Evolutionary conservation across 2,329 filamentous ascomycete species (phyloP).

Genomic region (Davidsoniella eucalypti): DNA sequence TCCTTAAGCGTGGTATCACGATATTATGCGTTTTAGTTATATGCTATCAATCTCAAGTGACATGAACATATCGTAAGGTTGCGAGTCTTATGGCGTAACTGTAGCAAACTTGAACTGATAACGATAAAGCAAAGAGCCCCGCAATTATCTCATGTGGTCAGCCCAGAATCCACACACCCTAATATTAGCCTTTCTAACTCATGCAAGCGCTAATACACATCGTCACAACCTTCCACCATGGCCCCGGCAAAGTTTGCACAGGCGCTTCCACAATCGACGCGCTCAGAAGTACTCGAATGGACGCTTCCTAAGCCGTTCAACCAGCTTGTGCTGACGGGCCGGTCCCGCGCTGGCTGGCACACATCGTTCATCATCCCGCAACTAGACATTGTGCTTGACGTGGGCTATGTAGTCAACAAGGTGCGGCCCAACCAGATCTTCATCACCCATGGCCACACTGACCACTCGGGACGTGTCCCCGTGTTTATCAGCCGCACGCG

Average conservation of each 20-base stretch:
- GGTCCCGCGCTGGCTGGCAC: slow-evolving; percentile 34
- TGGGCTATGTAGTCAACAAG: slow-evolving; percentile 29
- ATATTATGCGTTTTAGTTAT: no score
- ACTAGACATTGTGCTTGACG: slow-evolving; percentile 32
- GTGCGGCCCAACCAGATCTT: slow-evolving; percentile 32
- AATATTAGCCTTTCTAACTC: background rate
- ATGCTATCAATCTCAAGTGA: no score
- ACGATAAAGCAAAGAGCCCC: background rate
- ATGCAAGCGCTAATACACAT: background rate
- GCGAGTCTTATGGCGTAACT: no score
- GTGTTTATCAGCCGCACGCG: slow-evolving; percentile 28
- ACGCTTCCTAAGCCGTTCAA: slow-evolving; percentile 27
- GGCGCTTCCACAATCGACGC: slow-evolving; percentile 26
- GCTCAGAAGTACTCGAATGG: slow-evolving; percentile 30
- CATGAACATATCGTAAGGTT: no score
- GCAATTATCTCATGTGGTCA: background rate
- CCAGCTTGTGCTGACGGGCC: slow-evolving; percentile 28
- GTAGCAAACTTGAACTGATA: background rate
- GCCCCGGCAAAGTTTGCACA: slow-evolving; percentile 22
- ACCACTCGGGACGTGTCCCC: slow-evolving; percentile 28
- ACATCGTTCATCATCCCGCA: slow-evolving; percentile 34
- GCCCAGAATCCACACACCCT: background rate
- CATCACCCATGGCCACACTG: slow-evolving; percentile 32
- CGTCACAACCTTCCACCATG: slow-evolving; percentile 1
- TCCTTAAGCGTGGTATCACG: no score